These are phyloP conservation scores for Lobosporangium transversale DNA, from an alignment of 192 early-diverging fungal genomes.

Conservation along the genomic window DNA sequence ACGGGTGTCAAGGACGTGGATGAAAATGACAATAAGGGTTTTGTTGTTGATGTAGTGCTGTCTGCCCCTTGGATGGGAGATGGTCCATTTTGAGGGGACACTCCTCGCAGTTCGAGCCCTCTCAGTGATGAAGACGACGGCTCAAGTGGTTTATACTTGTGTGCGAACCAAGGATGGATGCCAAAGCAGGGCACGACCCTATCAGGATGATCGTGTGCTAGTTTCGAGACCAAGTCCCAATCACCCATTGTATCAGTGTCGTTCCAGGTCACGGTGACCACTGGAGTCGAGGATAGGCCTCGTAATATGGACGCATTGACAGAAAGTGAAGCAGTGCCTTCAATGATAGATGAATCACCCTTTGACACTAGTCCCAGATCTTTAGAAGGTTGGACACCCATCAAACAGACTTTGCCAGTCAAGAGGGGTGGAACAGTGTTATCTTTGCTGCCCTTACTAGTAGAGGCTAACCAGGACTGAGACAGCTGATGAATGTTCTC, in stretches of 20 bases:
- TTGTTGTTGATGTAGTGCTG: neutral
- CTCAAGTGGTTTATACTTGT: constrained; percentile 41
- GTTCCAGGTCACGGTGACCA: constrained; percentile 37
- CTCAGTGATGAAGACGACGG: too few species aligned
- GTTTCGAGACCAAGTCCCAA: constrained; percentile 53
- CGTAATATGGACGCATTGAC: neutral
- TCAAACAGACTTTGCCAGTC: constrained; percentile 45
- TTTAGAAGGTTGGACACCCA: constrained; percentile 54
- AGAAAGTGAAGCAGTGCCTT: constrained; percentile 8
- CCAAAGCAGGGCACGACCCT: constrained; percentile 57
- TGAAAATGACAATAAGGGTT: constrained; percentile 26
- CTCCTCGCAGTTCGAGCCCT: constrained; percentile 27
- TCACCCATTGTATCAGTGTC: constrained; percentile 49
- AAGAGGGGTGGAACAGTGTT: constrained; percentile 4
- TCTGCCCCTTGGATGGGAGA: neutral
- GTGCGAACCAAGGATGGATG: constrained; percentile 47
- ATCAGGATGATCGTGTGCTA: constrained; percentile 34
- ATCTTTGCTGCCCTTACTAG: neutral
- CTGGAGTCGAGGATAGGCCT: constrained; percentile 14
- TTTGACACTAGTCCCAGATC: constrained; percentile 14
- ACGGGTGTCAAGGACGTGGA: constrained; percentile 13
- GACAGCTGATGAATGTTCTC: constrained; percentile 37
- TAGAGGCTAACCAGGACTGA: constrained; percentile 18
- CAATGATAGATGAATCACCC: neutral
- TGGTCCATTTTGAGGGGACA: neutral